phyloP scores from a whole-genome alignment of 129 eudicot genomes.

The Solidago caesia region DNA sequence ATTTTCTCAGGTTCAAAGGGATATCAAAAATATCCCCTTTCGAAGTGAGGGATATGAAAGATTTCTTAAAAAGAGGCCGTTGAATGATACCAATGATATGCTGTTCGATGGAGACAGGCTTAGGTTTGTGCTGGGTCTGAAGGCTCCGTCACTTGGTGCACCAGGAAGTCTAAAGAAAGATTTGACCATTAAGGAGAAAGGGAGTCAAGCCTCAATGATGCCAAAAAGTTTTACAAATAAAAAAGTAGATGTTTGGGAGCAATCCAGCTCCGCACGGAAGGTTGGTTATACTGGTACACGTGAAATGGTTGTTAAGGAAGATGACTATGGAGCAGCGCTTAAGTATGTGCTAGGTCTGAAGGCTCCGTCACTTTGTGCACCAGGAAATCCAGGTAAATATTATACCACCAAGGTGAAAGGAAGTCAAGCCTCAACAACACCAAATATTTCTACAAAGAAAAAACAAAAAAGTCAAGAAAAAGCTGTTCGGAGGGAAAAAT shows the following conservation, averaged over 20 bases:
- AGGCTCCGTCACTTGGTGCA: conserved; percentile 45
- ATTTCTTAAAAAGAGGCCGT: conserved; percentile 18
- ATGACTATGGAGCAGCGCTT: neutral
- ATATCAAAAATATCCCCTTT: conserved; percentile 10
- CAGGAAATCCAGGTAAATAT: neutral
- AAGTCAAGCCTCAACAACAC: conserved; percentile 25
- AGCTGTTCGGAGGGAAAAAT: conserved; percentile 9
- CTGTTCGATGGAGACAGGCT: conserved; percentile 27
- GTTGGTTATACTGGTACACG: conserved; percentile 20
- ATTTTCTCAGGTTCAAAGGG: conserved; percentile 20
- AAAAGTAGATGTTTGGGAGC: conserved; percentile 15
- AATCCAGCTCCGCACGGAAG: conserved; percentile 18
- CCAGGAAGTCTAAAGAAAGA: conserved; percentile 23
- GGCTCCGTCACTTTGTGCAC: conserved; percentile 9
- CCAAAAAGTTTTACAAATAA: conserved; percentile 11
- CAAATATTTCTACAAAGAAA: conserved; percentile 22
- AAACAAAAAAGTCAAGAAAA: conserved; percentile 16
- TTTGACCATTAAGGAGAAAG: conserved; percentile 13
- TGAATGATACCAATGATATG: conserved; percentile 17
- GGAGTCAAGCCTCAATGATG: conserved; percentile 24
- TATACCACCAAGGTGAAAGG: too few relatives aligned
- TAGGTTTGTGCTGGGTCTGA: conserved; percentile 47
- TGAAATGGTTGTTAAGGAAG: conserved; percentile 24
- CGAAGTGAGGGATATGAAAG: conserved; percentile 27
- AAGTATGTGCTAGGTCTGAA: neutral